Conservation (phyloP, 1,139 yeast species). For the Geotrichum cucujoidarum region DNA sequence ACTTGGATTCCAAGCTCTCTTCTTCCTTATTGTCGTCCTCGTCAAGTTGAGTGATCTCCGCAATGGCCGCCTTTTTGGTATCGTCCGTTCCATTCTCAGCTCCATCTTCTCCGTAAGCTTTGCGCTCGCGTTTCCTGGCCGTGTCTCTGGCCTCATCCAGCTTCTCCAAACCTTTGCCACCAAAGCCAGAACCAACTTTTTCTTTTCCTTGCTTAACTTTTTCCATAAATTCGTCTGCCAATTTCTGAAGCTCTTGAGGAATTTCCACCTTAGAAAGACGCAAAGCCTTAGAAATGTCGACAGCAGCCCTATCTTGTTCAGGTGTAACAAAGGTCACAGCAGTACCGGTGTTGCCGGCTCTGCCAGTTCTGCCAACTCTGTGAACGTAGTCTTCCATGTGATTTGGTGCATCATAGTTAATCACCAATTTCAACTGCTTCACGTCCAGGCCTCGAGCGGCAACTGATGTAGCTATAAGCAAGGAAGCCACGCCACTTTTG, state of each 20-base stretch:
- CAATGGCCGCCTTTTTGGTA: slow-evolving; percentile 24
- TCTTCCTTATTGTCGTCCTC: background rate
- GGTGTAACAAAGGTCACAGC: slow-evolving; percentile 71
- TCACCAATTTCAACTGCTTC: slow-evolving; percentile 68
- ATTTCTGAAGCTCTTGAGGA: slow-evolving; percentile 47
- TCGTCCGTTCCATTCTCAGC: slow-evolving; percentile 30
- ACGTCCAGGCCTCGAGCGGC: slow-evolving; percentile 96
- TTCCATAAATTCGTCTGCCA: slow-evolving; percentile 54
- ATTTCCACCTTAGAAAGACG: slow-evolving; percentile 50
- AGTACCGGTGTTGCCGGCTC: slow-evolving; percentile 77
- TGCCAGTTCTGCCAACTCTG: slow-evolving; percentile 92
- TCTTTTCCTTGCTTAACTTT: slow-evolving; percentile 69
- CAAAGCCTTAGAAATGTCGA: slow-evolving; percentile 68
- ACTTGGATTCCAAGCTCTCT: slow-evolving; percentile 1
- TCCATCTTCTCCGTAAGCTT: slow-evolving; percentile 34
- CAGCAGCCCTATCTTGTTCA: slow-evolving; percentile 54
- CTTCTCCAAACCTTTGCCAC: slow-evolving; percentile 87
- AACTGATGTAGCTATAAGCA: slow-evolving; percentile 84
- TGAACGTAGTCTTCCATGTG: slow-evolving; percentile 96
- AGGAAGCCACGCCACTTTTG: slow-evolving; percentile 54
- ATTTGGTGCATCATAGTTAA: slow-evolving; percentile 84
- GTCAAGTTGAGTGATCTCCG: background rate
- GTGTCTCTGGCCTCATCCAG: slow-evolving; percentile 65
- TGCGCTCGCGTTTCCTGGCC: slow-evolving; percentile 49
- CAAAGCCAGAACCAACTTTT: slow-evolving; percentile 71